Evolutionary conservation across 2,329 filamentous ascomycete genomes (phyloP), one percentile per base, ranked within the genome.

Genomic region (Iodosphaeria phyllophila): DNA sequence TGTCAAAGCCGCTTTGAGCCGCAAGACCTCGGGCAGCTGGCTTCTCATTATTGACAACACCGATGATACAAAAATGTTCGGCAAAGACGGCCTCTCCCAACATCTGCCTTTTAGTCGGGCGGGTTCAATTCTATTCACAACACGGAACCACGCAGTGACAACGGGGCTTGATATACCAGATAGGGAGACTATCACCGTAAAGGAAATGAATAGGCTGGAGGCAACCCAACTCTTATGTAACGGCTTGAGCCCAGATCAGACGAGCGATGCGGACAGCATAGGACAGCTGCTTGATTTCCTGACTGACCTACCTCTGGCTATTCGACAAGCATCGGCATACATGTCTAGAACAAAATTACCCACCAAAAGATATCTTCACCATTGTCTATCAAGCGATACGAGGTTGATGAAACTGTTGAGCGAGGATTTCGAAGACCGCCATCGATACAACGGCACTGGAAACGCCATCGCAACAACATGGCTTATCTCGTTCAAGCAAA

Each of bases 11-110:
- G 34, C 32, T 8, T 30, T 59, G 2, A 46, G 39, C 18, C 3
- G 37, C 25, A 25, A 31, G 5, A 28, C 18, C n/a, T 29, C 22
- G 2, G 38, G 42, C 2, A 29, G 30, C 2, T 59, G 52, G 55
- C 36, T 60, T 2, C 28, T 58, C 20, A 37, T 60, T 20, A 26
- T 59, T 10, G 53, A 60, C 24, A 59, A 57, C 26, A 49, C 47
- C 6, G 51, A 58, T 26, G 48, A 58, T 25, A 10, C 15, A 4
- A 15, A 18, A 1, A 5, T 22, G 3, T 14, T 27, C 5, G 8
- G 8, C 2, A 5, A 13, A n/a, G 28, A 16, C 13, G 28, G 28
- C 18, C 18, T 30, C 8, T 8, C 9, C 2, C 4, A 16, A 1
- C 25, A 27, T 16, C 9, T 30, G 2, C 22, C 25, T 2, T 4